Evolutionary conservation across 208 protist species (phyloP).

Genomic region (Herpetomonas tarakana): DNA sequence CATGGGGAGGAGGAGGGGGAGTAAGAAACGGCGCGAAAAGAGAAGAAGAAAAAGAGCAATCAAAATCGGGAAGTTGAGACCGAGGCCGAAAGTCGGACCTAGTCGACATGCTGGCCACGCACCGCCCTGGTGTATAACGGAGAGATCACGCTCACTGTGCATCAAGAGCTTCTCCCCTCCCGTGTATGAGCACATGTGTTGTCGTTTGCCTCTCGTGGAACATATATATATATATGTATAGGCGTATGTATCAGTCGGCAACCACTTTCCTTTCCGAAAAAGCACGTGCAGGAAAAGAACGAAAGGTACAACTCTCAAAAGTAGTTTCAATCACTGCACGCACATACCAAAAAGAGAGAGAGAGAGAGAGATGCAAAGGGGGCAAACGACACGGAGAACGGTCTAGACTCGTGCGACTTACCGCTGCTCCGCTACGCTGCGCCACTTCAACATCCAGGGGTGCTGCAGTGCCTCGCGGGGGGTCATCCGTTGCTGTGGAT

Average conservation of each 20-base stretch:
- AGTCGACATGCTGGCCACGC: no score
- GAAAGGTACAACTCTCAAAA: not conserved
- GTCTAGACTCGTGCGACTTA: not conserved
- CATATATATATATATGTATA: no score
- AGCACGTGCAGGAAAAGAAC: not conserved
- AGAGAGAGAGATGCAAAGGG: slow-evolving; percentile 12
- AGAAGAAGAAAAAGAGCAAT: no score
- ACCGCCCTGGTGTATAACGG: no score
- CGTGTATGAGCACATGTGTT: no score
- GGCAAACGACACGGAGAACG: not conserved
- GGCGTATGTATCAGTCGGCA: no score
- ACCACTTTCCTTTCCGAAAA: not conserved
- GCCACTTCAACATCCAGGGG: slow-evolving; percentile 57
- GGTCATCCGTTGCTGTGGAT: slow-evolving; percentile 68
- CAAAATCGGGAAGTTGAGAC: no score
- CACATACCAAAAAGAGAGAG: not conserved
- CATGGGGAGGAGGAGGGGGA: not conserved
- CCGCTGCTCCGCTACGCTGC: slow-evolving; percentile 7
- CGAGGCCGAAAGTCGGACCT: no score
- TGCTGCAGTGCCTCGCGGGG: slow-evolving; percentile 63
- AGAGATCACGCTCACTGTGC: no score
- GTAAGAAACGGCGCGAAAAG: not conserved
- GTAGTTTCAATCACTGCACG: not conserved
- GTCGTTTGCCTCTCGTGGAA: no score
- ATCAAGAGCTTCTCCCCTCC: no score